phyloP scores from a whole-genome alignment of 2,329 filamentous ascomycete species.

The Pseudogymnoascus sp. region DNA sequence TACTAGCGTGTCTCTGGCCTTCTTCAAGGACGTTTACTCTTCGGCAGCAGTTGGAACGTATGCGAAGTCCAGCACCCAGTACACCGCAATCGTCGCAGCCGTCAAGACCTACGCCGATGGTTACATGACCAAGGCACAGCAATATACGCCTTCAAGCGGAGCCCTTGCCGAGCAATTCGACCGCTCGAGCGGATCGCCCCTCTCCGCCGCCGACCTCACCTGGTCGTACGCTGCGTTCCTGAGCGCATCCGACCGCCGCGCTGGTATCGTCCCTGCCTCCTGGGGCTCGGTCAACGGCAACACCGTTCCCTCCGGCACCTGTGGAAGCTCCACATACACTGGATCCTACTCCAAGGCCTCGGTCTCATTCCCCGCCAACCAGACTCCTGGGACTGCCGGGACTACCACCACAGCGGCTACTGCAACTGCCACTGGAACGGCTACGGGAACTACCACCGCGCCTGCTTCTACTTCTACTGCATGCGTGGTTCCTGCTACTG shows the following conservation, averaged over 20 bases:
- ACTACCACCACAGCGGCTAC: conserved; percentile 2
- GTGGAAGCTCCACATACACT: conserved; percentile 37
- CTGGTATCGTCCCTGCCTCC: conserved; percentile 45
- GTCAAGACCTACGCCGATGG: conserved; percentile 56
- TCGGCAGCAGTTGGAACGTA: conserved; percentile 56
- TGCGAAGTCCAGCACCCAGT: conserved; percentile 48
- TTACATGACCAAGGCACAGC: conserved; percentile 41
- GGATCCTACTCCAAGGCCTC: conserved; percentile 44
- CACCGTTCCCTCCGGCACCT: conserved; percentile 40
- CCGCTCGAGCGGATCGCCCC: conserved; percentile 42
- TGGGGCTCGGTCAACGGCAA: conserved; percentile 44
- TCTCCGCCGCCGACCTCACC: conserved; percentile 60
- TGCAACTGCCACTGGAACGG: neutral
- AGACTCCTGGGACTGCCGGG: neutral
- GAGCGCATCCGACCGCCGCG: conserved; percentile 51
- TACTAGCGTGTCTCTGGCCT: conserved; percentile 55
- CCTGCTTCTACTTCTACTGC: conserved; percentile 26
- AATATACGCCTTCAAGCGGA: conserved; percentile 51
- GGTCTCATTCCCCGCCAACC: conserved; percentile 39
- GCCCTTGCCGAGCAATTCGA: conserved; percentile 60
- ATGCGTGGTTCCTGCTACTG: conserved; percentile 35
- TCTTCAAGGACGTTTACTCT: conserved; percentile 61
- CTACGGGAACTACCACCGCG: conserved; percentile 17
- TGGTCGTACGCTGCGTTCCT: conserved; percentile 69
- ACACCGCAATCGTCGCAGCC: conserved; percentile 53